Evolutionary conservation across 2,329 filamentous ascomycete species (phyloP), one percentile per base, ranked within the genome.

Genomic region (Pseudogymnoascus sp.): DNA sequence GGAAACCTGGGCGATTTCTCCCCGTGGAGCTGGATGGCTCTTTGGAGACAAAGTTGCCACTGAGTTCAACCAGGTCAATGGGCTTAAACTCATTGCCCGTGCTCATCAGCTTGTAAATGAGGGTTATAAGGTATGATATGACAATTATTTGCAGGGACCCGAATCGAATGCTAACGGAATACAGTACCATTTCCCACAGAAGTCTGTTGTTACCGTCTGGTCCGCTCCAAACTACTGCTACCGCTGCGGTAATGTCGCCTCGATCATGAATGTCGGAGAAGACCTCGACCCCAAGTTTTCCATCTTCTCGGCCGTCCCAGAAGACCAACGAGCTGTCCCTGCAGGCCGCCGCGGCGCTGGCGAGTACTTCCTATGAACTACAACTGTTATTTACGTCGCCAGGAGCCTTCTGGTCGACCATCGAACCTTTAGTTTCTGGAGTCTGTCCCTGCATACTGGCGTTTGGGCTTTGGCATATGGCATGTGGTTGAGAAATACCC

Each of bases 151-250:
- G 1, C 8, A 54, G n/a, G 8, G 30, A 18, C 9, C 2, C 12
- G 47, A 18, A 54, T n/a, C 61, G 12, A 62, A 61, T 64, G 16
- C 71, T 77, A 68, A 77, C 64, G 30, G 28, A 33, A 6, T 59
- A 35, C 61, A 90, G 84, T 97, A 95, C 74, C 93, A 97, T 73
- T 97, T 97, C 76, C 83, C 88, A 60, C 90, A 96, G 73, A 93
- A 94, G 76, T 95, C 95, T 11, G 92, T 97, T 41, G 92, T 96
- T 16, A 89, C 86, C 1, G 86, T 89, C 22, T 89, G 86, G 81
- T 77, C 75, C 22, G 76, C 76, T 20, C 76, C 76, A 14, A 78
- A 78, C 63, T 78, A 78, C 68, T 78, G 76, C 67, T 78, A 78
- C 65, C 73, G 76, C 54, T 78, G 76, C 63, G 76, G 76, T 58